phyloP scores from a whole-genome alignment of 2,329 filamentous ascomycete genomes.

The Aureobasidium uvarum region DNA sequence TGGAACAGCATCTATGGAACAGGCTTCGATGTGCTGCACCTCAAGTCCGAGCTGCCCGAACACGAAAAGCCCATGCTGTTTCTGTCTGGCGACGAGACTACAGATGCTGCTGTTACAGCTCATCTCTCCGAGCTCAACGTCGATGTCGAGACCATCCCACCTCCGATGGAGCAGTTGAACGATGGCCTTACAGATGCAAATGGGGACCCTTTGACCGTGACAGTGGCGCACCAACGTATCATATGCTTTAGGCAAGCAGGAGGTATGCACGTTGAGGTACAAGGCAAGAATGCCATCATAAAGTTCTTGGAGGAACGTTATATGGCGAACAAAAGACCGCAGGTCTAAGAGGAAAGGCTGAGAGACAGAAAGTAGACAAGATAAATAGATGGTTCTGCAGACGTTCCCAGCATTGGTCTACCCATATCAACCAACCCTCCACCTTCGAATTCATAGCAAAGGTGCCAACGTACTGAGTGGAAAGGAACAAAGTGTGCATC shows the following conservation, averaged over 20 bases:
- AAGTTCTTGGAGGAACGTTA: background rate
- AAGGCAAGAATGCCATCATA: conserved; percentile 34
- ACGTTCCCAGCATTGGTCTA: too few relatives aligned
- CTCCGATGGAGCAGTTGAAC: conserved; percentile 28
- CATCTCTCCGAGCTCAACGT: conserved; percentile 35
- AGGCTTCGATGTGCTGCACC: conserved; percentile 81
- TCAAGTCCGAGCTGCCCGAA: conserved; percentile 38
- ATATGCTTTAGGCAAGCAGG: conserved; percentile 41
- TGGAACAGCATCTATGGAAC: conserved; percentile 74
- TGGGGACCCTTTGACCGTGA: background rate
- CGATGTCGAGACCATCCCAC: conserved; percentile 18
- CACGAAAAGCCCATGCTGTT: conserved; percentile 43
- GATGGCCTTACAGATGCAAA: conserved; percentile 28
- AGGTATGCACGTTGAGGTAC: conserved; percentile 37
- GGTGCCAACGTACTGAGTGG: too few relatives aligned
- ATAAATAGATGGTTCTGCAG: too few relatives aligned
- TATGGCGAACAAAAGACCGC: background rate
- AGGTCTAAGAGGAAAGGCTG: background rate
- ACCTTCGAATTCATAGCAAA: too few relatives aligned
- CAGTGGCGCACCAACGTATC: conserved; percentile 28
- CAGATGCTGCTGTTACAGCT: conserved; percentile 39
- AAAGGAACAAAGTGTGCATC: too few relatives aligned
- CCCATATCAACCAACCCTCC: too few relatives aligned
- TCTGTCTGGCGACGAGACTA: conserved; percentile 35
- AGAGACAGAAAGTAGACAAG: too few relatives aligned